Base-by-base conservation (phyloP, 73 alveolate species). In the Halteria grandinella region DNA sequence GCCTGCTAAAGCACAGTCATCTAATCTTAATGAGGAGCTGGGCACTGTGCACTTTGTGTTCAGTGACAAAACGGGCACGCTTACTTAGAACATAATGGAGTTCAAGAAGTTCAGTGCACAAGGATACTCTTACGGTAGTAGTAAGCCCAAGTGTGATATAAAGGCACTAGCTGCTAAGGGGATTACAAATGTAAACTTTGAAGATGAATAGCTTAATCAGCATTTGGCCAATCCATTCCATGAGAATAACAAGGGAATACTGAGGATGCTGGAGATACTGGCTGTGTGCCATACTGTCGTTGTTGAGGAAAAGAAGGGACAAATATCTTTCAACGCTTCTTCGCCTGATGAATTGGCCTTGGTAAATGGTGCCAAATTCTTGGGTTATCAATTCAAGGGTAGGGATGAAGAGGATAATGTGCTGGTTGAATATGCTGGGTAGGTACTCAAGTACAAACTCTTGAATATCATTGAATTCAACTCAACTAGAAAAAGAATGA, bases 311-410 rank as follows among this genome's bases (percentile, higher is more conserved):
- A 79, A 77, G 32, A 75, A 89, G 31, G 86, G 74, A 28, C 87
- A 81, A 34, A 33, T 64, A 25, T 36, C 43, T 23, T 79, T 91
- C 76, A 80, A 88, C 60, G 94, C 97, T 14, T 79, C 97, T 11
- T 91, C 98, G 0, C 98, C 99, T 39, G 99, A 95, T 82, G 99
- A 95, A 73, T 84, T 92, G 21, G 99, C 99, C 0, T 48, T 91
- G n/a, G 93, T 87, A 14, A 88, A 89, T 49, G 97, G 92, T 32
- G 97, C 98, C 1, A 74, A 92, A 49, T 63, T 57, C 55, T 91
- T 91, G 41, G 97, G 97, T 0, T 50, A 70, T 48, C 74, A 62
- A 43, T 96, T 91, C 82, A 77, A 31, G 27, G 96, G 96, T 24
- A 91, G 98, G 59, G 99, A 96, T 63, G 89, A 95, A 29, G 87